A percentile compares a stretch with the other conserved stretches of the same genome.
Evolutionary conservation across 2,329 filamentous ascomycete genomes (phyloP).

Genomic region (Blastomyces silverae): DNA sequence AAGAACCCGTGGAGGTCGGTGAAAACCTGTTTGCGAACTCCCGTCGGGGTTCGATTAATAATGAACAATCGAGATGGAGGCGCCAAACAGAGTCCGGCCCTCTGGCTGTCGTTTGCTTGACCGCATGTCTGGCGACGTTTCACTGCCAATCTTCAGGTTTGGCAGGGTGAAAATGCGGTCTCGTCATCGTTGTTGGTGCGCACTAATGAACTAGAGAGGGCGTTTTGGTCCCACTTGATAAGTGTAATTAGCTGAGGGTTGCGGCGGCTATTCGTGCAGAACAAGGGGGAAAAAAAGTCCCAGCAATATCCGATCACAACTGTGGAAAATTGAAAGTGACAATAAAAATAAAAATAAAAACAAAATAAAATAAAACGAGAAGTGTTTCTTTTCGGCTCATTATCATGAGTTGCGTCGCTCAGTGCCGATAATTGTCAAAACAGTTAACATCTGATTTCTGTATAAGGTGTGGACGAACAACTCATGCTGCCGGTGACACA

Average conservation of each 20-base stretch:
- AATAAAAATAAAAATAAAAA: too few species aligned
- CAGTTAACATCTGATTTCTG: too few species aligned
- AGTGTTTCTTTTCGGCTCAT: neutral
- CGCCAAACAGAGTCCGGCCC: neutral
- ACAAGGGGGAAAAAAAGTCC: neutral
- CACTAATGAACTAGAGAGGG: neutral
- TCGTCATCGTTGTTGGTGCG: neutral
- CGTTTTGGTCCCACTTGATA: neutral
- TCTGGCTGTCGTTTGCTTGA: neutral
- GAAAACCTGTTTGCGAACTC: constrained; percentile 5
- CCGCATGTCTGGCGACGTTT: constrained; percentile 1
- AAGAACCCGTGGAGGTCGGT: too few species aligned
- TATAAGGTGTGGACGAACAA: too few species aligned
- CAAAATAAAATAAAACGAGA: too few species aligned
- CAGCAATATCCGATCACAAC: neutral
- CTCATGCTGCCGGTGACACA: neutral
- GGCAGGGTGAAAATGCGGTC: neutral
- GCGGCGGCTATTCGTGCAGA: neutral
- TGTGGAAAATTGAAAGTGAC: neutral
- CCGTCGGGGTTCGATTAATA: neutral
- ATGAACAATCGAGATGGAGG: neutral
- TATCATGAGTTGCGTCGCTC: too few species aligned
- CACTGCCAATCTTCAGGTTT: neutral
- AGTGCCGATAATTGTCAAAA: too few species aligned
- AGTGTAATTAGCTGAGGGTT: neutral